Percentiles rank a stretch among this genome's conserved stretches.
These are phyloP conservation scores for Xylaria sp. DNA, from an alignment of 2,329 filamentous ascomycete genomes.

Conservation along the genomic window DNA sequence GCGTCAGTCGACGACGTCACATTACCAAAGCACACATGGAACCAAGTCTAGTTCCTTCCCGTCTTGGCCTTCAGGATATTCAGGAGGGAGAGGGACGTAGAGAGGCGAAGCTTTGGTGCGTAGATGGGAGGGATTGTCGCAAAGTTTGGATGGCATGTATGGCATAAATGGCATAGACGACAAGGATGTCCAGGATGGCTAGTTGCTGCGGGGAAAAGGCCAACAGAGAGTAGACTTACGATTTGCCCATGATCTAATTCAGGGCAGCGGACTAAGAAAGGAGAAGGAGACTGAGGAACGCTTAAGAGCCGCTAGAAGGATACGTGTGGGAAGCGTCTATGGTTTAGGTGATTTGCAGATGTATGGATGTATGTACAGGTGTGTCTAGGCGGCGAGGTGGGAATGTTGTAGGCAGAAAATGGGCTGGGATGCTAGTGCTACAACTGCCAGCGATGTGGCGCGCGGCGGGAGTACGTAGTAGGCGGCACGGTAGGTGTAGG, in stretches of 20 bases:
- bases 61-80: background rate
- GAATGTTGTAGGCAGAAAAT: background rate
- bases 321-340: background rate
- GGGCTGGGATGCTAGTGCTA: background rate
- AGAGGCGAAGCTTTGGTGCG: background rate
- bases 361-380: slow-evolving; percentile 19
- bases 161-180: slow-evolving; percentile 2
- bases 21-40: background rate
- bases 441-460: slow-evolving; percentile 3
- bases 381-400: slow-evolving; percentile 15
- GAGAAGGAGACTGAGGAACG: background rate
- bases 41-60: background rate
- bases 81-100: background rate
- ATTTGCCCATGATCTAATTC: slow-evolving; percentile 47
- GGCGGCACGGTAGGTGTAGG: background rate
- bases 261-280: slow-evolving; percentile 5
- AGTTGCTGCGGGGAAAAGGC: slow-evolving; percentile 26
- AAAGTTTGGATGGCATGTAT: slow-evolving; percentile 8
- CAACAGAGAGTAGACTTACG: slow-evolving; percentile 41
- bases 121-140: slow-evolving; percentile 21
- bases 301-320: slow-evolving; percentile 1
- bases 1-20: slow-evolving; percentile 27
- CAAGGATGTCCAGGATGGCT: slow-evolving; percentile 21
- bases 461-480: background rate
- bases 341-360: slow-evolving; percentile 11